phyloP scores from a whole-genome alignment of 2,329 filamentous ascomycete genomes.

The Cordyceps fumosorosea region DNA sequence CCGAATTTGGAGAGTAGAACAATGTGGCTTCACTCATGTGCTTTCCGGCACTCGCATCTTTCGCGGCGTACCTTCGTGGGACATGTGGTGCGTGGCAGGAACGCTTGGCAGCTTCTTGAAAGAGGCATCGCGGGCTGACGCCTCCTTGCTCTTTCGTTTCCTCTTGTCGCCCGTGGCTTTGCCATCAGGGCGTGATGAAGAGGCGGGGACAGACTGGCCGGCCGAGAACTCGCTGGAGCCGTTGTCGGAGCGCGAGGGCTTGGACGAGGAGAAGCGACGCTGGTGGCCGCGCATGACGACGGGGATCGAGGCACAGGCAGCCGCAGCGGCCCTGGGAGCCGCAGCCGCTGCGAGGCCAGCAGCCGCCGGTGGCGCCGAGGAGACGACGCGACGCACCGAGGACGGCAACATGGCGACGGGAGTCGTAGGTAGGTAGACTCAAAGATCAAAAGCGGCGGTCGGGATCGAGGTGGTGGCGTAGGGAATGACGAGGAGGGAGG shows the following conservation, averaged over 20 bases:
- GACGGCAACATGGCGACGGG: conserved; percentile 43
- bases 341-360: conserved; percentile 18
- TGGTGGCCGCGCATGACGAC: conserved; percentile 39
- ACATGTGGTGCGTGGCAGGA: conserved; percentile 66
- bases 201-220: conserved; percentile 42
- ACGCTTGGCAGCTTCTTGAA: conserved; percentile 62
- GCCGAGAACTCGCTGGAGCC: conserved; percentile 45
- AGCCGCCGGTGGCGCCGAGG: conserved; percentile 39
- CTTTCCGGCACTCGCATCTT: neutral
- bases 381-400: conserved; percentile 49
- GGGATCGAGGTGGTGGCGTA: neutral
- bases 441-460: neutral
- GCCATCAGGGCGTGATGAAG: conserved; percentile 36
- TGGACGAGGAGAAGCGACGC: conserved; percentile 54
- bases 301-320: conserved; percentile 26
- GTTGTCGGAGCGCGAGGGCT: conserved; percentile 55
- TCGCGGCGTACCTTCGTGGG: conserved; percentile 51
- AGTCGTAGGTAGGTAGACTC: conserved; percentile 9
- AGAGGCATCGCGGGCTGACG: conserved; percentile 36
- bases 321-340: conserved; percentile 29
- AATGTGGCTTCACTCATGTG: neutral
- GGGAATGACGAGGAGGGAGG: conserved; percentile 6
- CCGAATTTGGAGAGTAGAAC: neutral
- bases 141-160: conserved; percentile 53
- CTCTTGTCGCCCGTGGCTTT: conserved; percentile 45